phyloP scores from a whole-genome alignment of 805 yeast species.

The Spathaspora passalidarum region DNA sequence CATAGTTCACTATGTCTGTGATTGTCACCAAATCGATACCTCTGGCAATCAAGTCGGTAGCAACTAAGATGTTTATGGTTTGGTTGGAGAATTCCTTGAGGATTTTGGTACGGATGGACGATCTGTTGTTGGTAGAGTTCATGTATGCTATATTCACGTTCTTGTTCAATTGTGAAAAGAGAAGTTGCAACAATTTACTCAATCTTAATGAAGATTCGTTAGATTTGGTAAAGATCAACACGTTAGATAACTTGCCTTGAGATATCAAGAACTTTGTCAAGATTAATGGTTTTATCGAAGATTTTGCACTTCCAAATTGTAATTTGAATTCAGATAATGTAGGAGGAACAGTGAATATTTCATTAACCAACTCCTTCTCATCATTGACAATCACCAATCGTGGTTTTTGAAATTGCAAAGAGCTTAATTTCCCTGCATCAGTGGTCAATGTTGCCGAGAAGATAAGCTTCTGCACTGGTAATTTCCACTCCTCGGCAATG shows the following conservation, averaged over 20 bases:
- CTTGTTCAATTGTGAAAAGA: constrained; percentile 25
- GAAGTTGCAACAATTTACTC: constrained; percentile 51
- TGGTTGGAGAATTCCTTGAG: constrained; percentile 59
- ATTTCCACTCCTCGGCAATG: constrained; percentile 30
- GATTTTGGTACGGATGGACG: constrained; percentile 49
- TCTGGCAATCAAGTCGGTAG: constrained; percentile 93
- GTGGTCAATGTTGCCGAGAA: constrained; percentile 94
- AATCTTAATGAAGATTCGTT: constrained; percentile 87
- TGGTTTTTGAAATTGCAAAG: constrained; percentile 68
- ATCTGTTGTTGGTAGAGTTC: constrained; percentile 55
- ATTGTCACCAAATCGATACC: constrained; percentile 82
- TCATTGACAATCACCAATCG: constrained; percentile 71
- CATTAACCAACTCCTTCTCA: constrained; percentile 43
- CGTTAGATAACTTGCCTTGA: constrained; percentile 34
- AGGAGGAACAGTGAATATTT: constrained; percentile 60
- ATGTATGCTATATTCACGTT: constrained; percentile 39
- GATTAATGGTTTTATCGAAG: constrained; percentile 68
- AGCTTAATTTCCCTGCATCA: constrained; percentile 81
- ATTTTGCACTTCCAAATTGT: constrained; percentile 34
- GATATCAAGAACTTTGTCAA: constrained; percentile 52
- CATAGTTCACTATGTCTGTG: constrained; percentile 81
- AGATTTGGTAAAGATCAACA: constrained; percentile 65
- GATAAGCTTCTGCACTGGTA: constrained; percentile 58
- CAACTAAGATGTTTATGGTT: constrained; percentile 54
- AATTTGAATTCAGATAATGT: constrained; percentile 46